Evolutionary conservation across 2,329 filamentous ascomycete species (phyloP), one percentile per base, ranked within the genome.

Genomic region (Capronia coronata): DNA sequence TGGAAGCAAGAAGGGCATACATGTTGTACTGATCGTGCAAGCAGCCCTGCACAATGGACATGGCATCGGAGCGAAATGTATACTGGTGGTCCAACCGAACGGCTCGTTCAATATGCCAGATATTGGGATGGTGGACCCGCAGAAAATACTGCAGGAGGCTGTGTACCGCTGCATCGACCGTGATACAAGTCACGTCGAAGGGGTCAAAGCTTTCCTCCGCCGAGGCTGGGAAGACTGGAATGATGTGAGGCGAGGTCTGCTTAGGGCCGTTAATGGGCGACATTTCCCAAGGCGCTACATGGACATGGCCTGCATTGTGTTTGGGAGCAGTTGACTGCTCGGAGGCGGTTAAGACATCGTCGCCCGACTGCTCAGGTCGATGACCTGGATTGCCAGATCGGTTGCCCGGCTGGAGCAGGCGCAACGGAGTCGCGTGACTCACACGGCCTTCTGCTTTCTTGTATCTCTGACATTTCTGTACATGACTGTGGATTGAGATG

Each of bases 1-100:
- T 56, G 43, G 44, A 52, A 19, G 54, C 54, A 19, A 56, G 44
- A 5, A 56, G 44, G 10, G 50, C 40, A 34, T 48, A 56, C 54
- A 56, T 56, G 41, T 54, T 52, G 29, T 54, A 52, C 14, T 56
- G 34, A 25, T 52, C 51, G 16, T 49, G 43, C 23, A 54, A 25
- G 27, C 51, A 50, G 6, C 46, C 47, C 37, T 54, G 51, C 11
- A 54, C 22, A 9, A 54, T 37, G n/a, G 34, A 38, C 37, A 49
- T 44, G 9, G 51, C 47, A 27, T 52, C 43, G 23, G 35, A 48
- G 27, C 42, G 43, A 37, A 56, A 56, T 6, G 34, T 29, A 42
- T 56, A 56, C 10, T 44, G 39, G 23, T 54, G 47, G 19, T 54
- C 51, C 5, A 16, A 5, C 10, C 47, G 46, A 11, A 42, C 29